phyloP scores from a whole-genome alignment of 805 yeast species.

The Candida multigemmis region DNA sequence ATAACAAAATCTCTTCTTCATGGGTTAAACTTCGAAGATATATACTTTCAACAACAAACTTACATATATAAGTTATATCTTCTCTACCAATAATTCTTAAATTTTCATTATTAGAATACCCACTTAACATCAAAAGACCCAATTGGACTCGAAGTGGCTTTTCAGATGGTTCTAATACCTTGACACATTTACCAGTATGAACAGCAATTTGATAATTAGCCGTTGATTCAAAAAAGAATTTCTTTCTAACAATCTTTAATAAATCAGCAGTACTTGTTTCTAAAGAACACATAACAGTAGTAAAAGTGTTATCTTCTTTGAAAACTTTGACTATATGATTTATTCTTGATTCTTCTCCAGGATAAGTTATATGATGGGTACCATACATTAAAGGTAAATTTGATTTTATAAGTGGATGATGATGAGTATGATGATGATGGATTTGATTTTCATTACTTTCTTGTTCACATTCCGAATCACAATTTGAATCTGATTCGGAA shows the following conservation, averaged over 20 bases:
- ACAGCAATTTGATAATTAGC: constrained; percentile 72
- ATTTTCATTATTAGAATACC: constrained; percentile 71
- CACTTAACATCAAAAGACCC: constrained; percentile 63
- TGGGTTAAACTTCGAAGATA: constrained; percentile 50
- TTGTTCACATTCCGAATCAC: background rate
- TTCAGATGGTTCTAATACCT: constrained; percentile 64
- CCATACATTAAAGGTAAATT: constrained; percentile 27
- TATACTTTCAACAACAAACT: constrained; percentile 63
- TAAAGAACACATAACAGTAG: constrained; percentile 72
- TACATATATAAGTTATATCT: constrained; percentile 74
- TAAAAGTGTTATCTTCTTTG: constrained; percentile 76
- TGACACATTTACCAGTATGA: constrained; percentile 66
- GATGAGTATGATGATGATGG: constrained; percentile 1
- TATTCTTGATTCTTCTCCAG: constrained; percentile 14
- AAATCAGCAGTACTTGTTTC: constrained; percentile 73
- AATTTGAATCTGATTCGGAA: constrained; percentile 1
- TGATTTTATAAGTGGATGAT: constrained; percentile 1
- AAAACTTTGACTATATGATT: constrained; percentile 61
- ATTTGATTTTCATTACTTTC: background rate
- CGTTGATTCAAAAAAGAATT: constrained; percentile 61
- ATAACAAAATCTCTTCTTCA: constrained; percentile 62
- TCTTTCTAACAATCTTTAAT: constrained; percentile 60
- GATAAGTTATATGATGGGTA: constrained; percentile 10
- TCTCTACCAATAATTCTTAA: constrained; percentile 73
- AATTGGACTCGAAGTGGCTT: constrained; percentile 72